These are phyloP conservation scores for Yarrowia porcina DNA, from an alignment of 805 yeast genomes.

Conservation along the genomic window DNA sequence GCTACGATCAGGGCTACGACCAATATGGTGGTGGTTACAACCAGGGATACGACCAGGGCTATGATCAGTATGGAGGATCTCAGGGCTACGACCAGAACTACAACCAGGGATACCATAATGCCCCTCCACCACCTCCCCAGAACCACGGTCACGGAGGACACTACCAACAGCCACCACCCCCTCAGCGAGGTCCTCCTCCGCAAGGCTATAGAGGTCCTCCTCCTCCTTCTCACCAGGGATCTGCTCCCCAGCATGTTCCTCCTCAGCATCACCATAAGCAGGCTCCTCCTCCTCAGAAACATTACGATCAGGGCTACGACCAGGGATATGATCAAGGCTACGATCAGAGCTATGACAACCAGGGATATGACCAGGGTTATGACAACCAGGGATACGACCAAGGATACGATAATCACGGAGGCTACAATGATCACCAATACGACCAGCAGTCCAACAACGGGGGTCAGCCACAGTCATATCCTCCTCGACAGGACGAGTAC, in stretches of 20 bases:
- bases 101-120: background rate
- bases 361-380: background rate
- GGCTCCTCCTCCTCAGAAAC: background rate
- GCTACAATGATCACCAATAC: background rate
- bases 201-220: background rate
- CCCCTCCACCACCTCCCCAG: background rate
- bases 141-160: background rate
- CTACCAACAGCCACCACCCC: background rate
- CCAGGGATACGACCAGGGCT: slow-evolving; percentile 2
- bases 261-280: background rate
- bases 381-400: background rate
- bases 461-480: background rate
- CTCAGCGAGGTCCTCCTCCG: background rate
- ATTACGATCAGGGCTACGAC: background rate
- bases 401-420: background rate
- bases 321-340: background rate
- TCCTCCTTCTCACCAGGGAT: background rate
- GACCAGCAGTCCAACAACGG: background rate
- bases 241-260: background rate
- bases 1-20: slow-evolving; percentile 15
- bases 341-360: background rate
- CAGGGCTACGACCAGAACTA: background rate
- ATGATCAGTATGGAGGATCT: slow-evolving; percentile 28
- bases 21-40: background rate
- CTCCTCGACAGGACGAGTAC: background rate